Evolutionary conservation across 352 stramenopile genomes (phyloP), one percentile per base, ranked within the genome.

Genomic region (Globisporangium viniferum): DNA sequence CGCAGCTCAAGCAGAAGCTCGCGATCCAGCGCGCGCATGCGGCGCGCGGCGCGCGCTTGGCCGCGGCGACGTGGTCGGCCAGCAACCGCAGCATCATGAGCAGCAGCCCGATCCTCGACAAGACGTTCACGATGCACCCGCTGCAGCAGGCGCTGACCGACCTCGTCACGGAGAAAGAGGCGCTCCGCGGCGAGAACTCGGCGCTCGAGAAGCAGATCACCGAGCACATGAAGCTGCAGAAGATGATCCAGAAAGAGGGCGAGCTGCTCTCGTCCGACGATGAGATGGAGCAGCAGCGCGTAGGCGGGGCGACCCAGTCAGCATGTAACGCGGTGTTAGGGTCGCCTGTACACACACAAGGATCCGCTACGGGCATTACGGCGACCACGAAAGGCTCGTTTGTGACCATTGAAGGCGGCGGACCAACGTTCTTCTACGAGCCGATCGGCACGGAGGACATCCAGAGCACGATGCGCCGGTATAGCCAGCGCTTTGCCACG

Each of bases 391-490:
- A 59, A 18, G 61, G 61, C 31, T 59, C 46, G 61, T 66, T 59
- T 33, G 61, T 66, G 39, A 56, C 46, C 4, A 41, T 66, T 29
- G 49, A 66, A 14, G 61, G 49, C 20, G 76, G 71, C 6, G 73
- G 75, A 35, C 68, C 73, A 31, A 72, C 73, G 2, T 82, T 82
- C 59, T 75, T 77, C 64, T 82, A 71, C 48, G 62, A 82, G 22
- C 76, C 73, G 10, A 69, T 82, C 36, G 59, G 68, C 15, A 73
- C 72, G 46, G 49, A 74, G 46, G 71, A 80, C 22, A 60, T 75
- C 41, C 66, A 77, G 48, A 49, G 63, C 20, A 69, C 77, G 57
- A 66, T 68, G 56, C 49, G 72, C 57, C 59, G 67, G 56, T 82
- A 82, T 56, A 14, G 58, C 36, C 36, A 54, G 36, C 58, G 39